Evolutionary conservation across 176 grass and related monocot species (phyloP).

Genomic region (Thinopyrum elongatum): DNA sequence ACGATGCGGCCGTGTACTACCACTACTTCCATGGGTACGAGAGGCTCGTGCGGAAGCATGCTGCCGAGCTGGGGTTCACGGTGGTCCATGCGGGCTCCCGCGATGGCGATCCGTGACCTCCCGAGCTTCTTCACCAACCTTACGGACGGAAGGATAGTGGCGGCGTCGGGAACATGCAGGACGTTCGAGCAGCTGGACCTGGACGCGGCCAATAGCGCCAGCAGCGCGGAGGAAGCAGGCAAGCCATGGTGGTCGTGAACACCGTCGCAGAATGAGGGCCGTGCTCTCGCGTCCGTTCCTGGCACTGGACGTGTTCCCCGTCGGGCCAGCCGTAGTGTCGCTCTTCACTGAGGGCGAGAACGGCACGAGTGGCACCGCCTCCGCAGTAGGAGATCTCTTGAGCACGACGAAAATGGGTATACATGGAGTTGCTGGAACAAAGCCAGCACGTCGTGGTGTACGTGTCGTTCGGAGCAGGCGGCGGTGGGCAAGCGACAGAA

Average conservation of each 20-base stretch:
- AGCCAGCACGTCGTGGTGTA: conserved; percentile 54
- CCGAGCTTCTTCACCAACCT: conserved; percentile 34
- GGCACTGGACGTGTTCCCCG: conserved; percentile 23
- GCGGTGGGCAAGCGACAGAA: conserved; percentile 28
- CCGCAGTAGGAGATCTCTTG: neutral
- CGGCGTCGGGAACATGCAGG: neutral
- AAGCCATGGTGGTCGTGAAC: conserved; percentile 46
- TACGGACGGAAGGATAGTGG: neutral
- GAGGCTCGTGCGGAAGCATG: conserved; percentile 24
- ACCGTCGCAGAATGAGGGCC: conserved; percentile 40
- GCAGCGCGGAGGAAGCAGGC: neutral
- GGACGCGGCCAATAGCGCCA: neutral
- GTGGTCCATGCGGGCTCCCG: conserved; percentile 40
- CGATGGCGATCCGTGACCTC: conserved; percentile 41
- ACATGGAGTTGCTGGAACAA: conserved; percentile 49
- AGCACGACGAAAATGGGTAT: conserved; percentile 8
- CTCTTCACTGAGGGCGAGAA: neutral
- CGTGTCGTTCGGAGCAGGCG: conserved; percentile 51
- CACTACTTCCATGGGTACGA: conserved; percentile 56
- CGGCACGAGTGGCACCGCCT: neutral
- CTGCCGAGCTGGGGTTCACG: conserved; percentile 28
- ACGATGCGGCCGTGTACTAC: conserved; percentile 50
- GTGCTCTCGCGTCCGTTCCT: conserved; percentile 27
- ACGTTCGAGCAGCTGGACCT: conserved; percentile 25
- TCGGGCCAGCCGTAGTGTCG: conserved; percentile 35